These are phyloP conservation scores for Suillus alpinus DNA, from an alignment of 768 basidiomycete genomes.

Conservation along the genomic window DNA sequence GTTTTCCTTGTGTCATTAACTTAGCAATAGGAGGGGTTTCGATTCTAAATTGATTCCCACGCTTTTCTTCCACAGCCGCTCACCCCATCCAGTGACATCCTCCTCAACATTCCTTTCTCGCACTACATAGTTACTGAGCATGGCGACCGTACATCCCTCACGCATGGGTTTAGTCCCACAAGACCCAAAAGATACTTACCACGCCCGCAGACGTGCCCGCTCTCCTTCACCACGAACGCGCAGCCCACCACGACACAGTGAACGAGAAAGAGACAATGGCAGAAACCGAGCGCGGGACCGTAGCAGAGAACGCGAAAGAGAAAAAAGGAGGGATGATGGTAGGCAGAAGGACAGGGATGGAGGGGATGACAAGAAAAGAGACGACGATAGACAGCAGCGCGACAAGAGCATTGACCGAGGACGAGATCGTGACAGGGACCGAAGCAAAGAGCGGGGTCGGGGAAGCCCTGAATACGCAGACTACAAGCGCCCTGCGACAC, in stretches of 20 bases:
- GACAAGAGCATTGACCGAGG: background rate
- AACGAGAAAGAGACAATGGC: slow-evolving; percentile 11
- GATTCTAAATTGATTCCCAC: background rate
- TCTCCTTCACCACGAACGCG: slow-evolving; percentile 40
- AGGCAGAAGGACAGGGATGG: slow-evolving; percentile 22
- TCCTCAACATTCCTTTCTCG: background rate
- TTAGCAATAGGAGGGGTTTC: background rate
- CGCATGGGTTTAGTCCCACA: slow-evolving; percentile 65
- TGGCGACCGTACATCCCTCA: slow-evolving; percentile 77
- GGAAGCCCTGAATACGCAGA: slow-evolving; percentile 62
- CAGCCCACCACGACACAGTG: slow-evolving; percentile 4
- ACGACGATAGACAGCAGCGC: slow-evolving; percentile 12
- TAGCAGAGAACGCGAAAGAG: background rate
- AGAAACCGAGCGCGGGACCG: slow-evolving; percentile 19
- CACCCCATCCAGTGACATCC: background rate
- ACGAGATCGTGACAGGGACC: slow-evolving; percentile 19
- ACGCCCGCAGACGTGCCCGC: slow-evolving; percentile 29
- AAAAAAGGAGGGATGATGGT: slow-evolving; percentile 15
- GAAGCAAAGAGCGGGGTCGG: slow-evolving; percentile 32
- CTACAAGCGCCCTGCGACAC: slow-evolving; percentile 46
- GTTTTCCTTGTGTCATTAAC: background rate
- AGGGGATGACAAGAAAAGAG: slow-evolving; percentile 17
- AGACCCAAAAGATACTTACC: slow-evolving; percentile 21
- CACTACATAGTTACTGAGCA: slow-evolving; percentile 22
- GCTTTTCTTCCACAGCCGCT: background rate